Conservation (phyloP, 306 rosid species). For the Ceratonia siliqua region DNA sequence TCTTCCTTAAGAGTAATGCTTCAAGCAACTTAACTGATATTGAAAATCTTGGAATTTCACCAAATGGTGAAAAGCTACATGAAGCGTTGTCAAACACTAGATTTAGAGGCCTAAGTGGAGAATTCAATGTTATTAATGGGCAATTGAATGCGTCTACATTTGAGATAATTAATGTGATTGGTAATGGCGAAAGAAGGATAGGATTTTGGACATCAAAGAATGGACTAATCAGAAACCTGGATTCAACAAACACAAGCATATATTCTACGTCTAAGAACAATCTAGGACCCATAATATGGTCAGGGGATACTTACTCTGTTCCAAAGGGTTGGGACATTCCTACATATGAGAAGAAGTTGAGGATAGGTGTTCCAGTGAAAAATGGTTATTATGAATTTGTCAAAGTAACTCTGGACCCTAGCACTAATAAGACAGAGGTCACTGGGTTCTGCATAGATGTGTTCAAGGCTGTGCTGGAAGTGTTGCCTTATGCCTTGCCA, state of each 20-base stretch:
- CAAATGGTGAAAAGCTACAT: slow-evolving; percentile 40
- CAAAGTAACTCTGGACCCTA: background rate
- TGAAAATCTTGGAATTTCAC: slow-evolving; percentile 34
- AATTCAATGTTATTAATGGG: slow-evolving; percentile 40
- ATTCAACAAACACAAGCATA: background rate
- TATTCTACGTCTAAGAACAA: slow-evolving; percentile 25
- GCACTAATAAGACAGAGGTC: slow-evolving; percentile 10
- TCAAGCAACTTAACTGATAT: slow-evolving; percentile 40
- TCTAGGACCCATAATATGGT: slow-evolving; percentile 48
- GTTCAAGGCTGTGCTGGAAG: slow-evolving; percentile 44
- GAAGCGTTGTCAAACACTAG: slow-evolving; percentile 30
- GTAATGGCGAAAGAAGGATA: slow-evolving; percentile 39
- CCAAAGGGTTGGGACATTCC: slow-evolving; percentile 67
- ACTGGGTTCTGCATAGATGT: slow-evolving; percentile 59
- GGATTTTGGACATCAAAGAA: slow-evolving; percentile 56
- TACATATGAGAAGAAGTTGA: slow-evolving; percentile 41
- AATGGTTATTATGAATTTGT: slow-evolving; percentile 37
- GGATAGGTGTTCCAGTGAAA: slow-evolving; percentile 44
- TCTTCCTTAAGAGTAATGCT: background rate
- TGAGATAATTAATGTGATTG: slow-evolving; percentile 51
- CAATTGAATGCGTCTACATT: slow-evolving; percentile 34
- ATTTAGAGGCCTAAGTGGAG: slow-evolving; percentile 53
- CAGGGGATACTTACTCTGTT: slow-evolving; percentile 42
- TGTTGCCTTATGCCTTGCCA: slow-evolving; percentile 43
- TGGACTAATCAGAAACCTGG: slow-evolving; percentile 38